Base-by-base conservation (phyloP, 257 asterid genomes). In the Leptodermis oblonga region DNA sequence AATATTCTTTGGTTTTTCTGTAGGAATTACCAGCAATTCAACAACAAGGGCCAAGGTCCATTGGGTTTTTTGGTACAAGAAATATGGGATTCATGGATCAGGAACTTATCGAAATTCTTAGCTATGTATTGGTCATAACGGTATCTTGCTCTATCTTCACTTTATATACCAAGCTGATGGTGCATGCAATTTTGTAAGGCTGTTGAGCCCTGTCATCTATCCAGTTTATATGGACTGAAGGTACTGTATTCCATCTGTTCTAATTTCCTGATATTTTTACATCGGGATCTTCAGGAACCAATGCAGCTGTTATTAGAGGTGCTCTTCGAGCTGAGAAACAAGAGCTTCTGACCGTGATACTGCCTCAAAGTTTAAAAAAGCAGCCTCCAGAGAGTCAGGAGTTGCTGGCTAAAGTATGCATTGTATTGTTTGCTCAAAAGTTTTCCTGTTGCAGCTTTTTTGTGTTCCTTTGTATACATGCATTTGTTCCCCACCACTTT, bases 1-100 rank as follows among this genome's bases (percentile, higher is more conserved):
- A 18, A 31, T 72, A 13, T 39, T 63, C 7, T 72, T 28, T 67
- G 28, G 52, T 76, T 64, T 43, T 68, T 66, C 74, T 77, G 41
- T 42, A 94, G 99, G 99, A 94, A 83, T 80, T 94, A 71, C 81
- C 91, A 58, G 99, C 99, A 48, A 94, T 94, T 78, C 99, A 94
- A 78, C 99, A 94, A 81, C 96, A 94, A 89, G 99, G 97, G 33
- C 96, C 99, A 52, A 82, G 97, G 80, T 59, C 83, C 46, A 94
- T 94, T 73, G 99, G 99, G 17, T 94, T 94, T 77, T 94, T 94
- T 60, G 99, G 99, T 76, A 94, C 99, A 36, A 78, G 99, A 76
- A 94, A 94, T 79, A 94, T 94, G 97, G 97, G 96, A 65, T 94
- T 91, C 82, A 94, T 94, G 99, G 97, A 94, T 85, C 99, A 94